A percentile compares a stretch with the other conserved stretches of the same genome.
Conservation (phyloP, 202 grass and related monocot genomes). For the Panicum virgatum region DNA sequence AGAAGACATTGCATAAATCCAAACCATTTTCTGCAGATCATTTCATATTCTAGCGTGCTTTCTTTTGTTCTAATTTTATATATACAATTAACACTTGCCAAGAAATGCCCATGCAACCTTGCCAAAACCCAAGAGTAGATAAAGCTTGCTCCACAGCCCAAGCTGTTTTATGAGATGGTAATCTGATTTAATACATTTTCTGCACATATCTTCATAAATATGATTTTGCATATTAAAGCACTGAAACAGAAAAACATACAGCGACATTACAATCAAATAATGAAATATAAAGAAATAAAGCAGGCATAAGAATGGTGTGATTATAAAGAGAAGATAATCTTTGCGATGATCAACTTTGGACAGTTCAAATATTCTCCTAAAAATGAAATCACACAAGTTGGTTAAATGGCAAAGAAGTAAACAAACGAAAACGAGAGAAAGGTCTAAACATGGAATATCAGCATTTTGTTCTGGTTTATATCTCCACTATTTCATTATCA, state of each 20-base stretch:
- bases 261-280: neutral
- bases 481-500: neutral
- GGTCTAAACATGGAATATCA: neutral
- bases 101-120: neutral
- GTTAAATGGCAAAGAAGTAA: neutral
- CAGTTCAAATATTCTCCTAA: no score
- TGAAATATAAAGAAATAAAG: neutral
- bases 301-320: neutral
- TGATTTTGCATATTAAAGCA: neutral
- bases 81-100: neutral
- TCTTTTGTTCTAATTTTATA: slow-evolving; percentile 16
- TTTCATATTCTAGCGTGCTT: neutral
- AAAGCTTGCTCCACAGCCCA: neutral
- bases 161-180: slow-evolving; percentile 4
- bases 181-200: slow-evolving; percentile 4
- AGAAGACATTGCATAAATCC: neutral
- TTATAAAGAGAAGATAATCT: neutral
- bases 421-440: neutral
- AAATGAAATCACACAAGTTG: neutral
- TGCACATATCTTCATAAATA: neutral
- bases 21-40: neutral
- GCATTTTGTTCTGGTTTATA: neutral
- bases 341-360: no score
- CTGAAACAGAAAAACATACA: neutral
- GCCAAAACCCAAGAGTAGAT: slow-evolving; percentile 1